Conservation (phyloP, 345 rosid genomes). For the Syzygium grande region DNA sequence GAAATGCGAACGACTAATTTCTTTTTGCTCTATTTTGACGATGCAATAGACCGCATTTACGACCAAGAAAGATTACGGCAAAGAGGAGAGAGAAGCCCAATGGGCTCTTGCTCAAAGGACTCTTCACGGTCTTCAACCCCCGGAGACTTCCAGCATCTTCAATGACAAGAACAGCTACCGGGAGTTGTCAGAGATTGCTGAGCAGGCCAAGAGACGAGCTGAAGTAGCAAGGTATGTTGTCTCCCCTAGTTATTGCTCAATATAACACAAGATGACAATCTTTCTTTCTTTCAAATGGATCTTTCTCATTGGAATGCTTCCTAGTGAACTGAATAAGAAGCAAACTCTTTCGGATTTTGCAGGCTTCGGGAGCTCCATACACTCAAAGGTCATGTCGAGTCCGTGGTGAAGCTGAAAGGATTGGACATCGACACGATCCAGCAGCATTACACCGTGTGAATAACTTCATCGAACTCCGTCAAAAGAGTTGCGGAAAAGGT, state of each 20-base stretch:
- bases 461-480: not conserved
- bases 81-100: conserved; percentile 85
- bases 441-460: conserved; percentile 73
- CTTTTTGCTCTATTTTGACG: not conserved
- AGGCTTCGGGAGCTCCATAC: conserved; percentile 85
- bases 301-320: not conserved
- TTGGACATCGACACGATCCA: conserved; percentile 70
- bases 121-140: conserved; percentile 69
- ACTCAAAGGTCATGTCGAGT: conserved; percentile 83
- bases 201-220: conserved; percentile 84
- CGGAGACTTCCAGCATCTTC: conserved; percentile 32
- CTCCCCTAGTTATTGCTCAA: not conserved
- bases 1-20: not conserved
- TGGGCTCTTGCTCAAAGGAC: conserved; percentile 90
- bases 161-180: conserved; percentile 54
- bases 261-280: not conserved
- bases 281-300: not conserved
- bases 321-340: not conserved
- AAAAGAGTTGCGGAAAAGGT: not conserved
- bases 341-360: not conserved
- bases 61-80: conserved; percentile 80
- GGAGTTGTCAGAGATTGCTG: conserved; percentile 77
- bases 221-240: conserved; percentile 67
- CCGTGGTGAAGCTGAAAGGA: conserved; percentile 83
- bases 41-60: conserved; percentile 70